These are phyloP conservation scores for Achlya hypogyna DNA, from an alignment of 352 stramenopile species.

Conservation along the genomic window DNA sequence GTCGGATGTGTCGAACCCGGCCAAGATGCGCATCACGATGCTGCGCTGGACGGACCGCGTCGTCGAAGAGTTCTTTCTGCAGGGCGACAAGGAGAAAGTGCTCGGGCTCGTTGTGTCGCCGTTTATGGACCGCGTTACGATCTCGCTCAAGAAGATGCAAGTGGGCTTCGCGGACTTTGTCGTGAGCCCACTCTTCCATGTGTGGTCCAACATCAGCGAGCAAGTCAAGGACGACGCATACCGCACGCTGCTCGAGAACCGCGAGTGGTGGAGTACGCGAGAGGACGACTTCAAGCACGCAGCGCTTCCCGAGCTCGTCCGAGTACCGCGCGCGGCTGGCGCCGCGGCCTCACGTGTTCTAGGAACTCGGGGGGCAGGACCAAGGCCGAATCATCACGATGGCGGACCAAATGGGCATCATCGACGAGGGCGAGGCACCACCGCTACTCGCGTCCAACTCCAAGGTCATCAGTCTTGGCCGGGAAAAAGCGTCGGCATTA, in stretches of 20 bases:
- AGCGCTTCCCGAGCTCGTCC: slow-evolving; percentile 73
- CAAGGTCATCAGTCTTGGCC: background rate
- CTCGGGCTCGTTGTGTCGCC: slow-evolving; percentile 81
- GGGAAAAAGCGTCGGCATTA: background rate
- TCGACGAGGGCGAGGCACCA: background rate
- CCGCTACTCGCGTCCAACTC: background rate
- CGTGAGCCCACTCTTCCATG: slow-evolving; percentile 75
- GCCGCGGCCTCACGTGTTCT: background rate
- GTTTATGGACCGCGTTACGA: slow-evolving; percentile 90
- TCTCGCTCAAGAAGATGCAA: slow-evolving; percentile 89
- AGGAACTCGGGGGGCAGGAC: background rate
- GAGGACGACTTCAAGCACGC: slow-evolving; percentile 78
- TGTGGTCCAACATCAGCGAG: slow-evolving; percentile 74
- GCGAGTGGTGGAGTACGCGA: slow-evolving; percentile 72
- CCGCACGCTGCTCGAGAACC: slow-evolving; percentile 58
- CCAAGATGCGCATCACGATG: slow-evolving; percentile 81
- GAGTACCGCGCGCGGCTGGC: no score
- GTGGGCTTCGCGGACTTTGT: slow-evolving; percentile 94
- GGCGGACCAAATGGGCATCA: background rate
- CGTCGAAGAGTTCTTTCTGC: slow-evolving; percentile 92
- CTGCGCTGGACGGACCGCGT: slow-evolving; percentile 90
- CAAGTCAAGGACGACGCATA: slow-evolving; percentile 61
- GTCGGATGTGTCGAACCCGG: slow-evolving; percentile 92
- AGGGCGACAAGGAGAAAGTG: slow-evolving; percentile 93
- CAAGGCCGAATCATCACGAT: background rate